Base-by-base conservation (phyloP, 495 filamentous ascomycete genomes). In the Cercophora scortea region DNA sequence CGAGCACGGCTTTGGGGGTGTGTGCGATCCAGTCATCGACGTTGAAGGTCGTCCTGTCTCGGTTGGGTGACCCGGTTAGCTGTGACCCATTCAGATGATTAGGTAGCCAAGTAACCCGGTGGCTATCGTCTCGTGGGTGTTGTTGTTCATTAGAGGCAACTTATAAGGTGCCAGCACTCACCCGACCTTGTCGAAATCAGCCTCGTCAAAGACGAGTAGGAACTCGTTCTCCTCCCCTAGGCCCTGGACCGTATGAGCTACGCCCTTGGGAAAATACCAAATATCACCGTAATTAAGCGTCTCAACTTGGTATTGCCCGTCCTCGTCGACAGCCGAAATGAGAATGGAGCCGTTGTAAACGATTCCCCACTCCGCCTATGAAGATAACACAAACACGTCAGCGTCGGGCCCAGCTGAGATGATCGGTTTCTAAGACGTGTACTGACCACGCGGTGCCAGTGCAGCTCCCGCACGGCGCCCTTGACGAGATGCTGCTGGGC, bases 201-300 rank as follows among this genome's bases (percentile, higher is more conserved):
- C 80, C 50, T 86, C 82, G 53, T 86, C 82, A 56, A 86, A 86
- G 38, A 78, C 77, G 11, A 86, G 72, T 4, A 86, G 75, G 52
- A 82, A 85, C 57, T 86, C 83, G 56, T 82, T 84, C 58, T 82
- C 74, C 8, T 85, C 79, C 2, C 74, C 76, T 1, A 85, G 67
- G 0, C 73, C 72, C 60, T 75, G 70, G 1, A 86, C 71, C 0
- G 81, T 81, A 52, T 86, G 81, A 1, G 79, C 79, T 9, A 74
- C 67, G 19, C 83, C 82, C 56, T 83, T 83, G 35, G 83, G 82
- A 58, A 85, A 82, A 17, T 71, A 73, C 82, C 82, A 87, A 43
- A 84, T 77, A 51, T 85, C 83, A 8, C 83, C 83, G 13, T 70
- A 73, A 12, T 76, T 69, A 13, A 84, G 73, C 41, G 67, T 74